These are phyloP conservation scores for Sclerotinia spermophila DNA, from an alignment of 2,329 filamentous ascomycete genomes.

Conservation along the genomic window DNA sequence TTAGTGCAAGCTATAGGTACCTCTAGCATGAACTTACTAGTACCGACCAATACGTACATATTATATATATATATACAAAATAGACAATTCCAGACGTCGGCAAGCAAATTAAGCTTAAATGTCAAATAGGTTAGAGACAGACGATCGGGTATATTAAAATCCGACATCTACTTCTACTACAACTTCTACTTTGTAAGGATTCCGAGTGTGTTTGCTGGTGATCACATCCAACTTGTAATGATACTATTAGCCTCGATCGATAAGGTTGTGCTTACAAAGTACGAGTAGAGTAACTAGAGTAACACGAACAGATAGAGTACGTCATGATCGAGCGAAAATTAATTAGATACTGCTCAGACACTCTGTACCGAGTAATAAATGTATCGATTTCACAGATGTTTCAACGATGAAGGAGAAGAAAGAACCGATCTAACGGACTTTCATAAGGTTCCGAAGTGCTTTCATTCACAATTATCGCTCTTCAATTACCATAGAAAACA, in stretches of 20 bases:
- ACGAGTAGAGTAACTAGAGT: no score
- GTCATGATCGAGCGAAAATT: not conserved
- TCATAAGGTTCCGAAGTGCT: not conserved
- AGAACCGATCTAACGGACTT: not conserved
- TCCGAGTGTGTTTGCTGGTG: no score
- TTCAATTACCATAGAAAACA: no score
- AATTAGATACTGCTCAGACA: no score
- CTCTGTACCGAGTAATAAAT: not conserved
- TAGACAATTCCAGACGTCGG: not conserved
- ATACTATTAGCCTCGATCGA: not conserved
- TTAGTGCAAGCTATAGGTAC: not conserved
- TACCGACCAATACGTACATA: not conserved
- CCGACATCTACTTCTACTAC: not conserved
- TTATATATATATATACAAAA: no score
- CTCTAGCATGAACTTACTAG: no score
- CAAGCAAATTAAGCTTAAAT: not conserved
- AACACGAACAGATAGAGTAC: not conserved
- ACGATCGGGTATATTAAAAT: not conserved
- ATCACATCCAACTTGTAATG: no score
- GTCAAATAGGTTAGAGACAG: not conserved
- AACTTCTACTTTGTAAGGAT: no score
- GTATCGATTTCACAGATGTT: conserved; percentile 7
- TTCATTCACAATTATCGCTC: not conserved
- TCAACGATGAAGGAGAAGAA: not conserved
- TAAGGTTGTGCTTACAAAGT: no score